Base-by-base conservation (phyloP, 1,139 yeast species). In the Kurtzmaniella natalensis region DNA sequence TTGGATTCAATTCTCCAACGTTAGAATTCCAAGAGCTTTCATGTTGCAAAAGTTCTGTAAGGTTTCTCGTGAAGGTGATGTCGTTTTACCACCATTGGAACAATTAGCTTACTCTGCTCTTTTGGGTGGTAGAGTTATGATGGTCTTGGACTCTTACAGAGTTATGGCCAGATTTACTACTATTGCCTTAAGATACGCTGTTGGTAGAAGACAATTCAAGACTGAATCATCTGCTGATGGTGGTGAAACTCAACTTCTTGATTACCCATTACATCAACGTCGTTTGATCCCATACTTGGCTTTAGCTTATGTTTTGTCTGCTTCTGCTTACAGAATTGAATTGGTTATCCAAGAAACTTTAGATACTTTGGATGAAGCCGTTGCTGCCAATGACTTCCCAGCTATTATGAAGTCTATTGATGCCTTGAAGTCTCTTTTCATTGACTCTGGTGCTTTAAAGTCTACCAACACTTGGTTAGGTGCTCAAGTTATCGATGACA, bases 381-480 rank as follows among this genome's bases (percentile, higher is more conserved):
- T 66, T 31, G 60, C 48, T 18, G 42, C 44, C 15, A 52, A 62
- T 30, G 70, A 67, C 48, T 54, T 57, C 48, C 53, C 43, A 13
- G 59, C 55, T 29, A 61, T 69, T 42, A 55, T 60, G 48, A 50
- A 51, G 34, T 59, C 66, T 29, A 64, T 69, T 46, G 67, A 59
- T 13, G 57, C 51, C 39, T 58, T 65, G 59, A 69, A 69, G 52
- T 58, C 71, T 5, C 57, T 69, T 43, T 69, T 68, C 46, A 53
- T 68, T 44, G 75, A 68, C 47, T 66, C 73, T 29, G 73, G 71
- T 42, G 61, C 72, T 31, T 64, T 68, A 55, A 69, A 69, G 54
- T 61, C 73, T 25, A 66, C 74, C 30, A 54, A 62, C 50, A 69
- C 75, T 34, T 69, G 75, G 75, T 58, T 67, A 47, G 67, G 72